Percentiles rank a stretch among this genome's conserved stretches.
Conservation (phyloP, 371 early-diverging fungal species). For the Mucor ambiguus region DNA sequence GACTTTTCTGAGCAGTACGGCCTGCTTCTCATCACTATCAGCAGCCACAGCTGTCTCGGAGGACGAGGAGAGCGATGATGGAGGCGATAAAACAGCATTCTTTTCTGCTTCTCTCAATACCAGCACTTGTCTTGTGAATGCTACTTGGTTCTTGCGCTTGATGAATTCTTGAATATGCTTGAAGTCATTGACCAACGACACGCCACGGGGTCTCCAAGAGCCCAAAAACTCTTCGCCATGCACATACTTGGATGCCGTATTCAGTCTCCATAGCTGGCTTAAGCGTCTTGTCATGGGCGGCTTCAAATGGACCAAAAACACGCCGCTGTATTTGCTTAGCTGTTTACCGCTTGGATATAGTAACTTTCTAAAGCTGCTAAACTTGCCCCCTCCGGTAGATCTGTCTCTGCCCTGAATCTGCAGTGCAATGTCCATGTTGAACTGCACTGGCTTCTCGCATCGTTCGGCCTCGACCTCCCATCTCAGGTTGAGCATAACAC, state of each 20-base stretch:
- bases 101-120: conserved; percentile 15
- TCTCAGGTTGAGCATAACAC: conserved; percentile 58
- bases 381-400: conserved; percentile 35
- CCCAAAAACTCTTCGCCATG: conserved; percentile 85
- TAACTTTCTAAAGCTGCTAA: conserved; percentile 39
- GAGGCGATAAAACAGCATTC: background rate
- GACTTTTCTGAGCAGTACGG: conserved; percentile 39
- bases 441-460: conserved; percentile 58
- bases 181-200: conserved; percentile 70
- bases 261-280: conserved; percentile 73
- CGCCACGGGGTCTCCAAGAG: conserved; percentile 77
- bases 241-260: conserved; percentile 77
- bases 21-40: conserved; percentile 16
- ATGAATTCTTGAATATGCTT: conserved; percentile 44
- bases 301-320: conserved; percentile 58
- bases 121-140: conserved; percentile 45
- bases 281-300: conserved; percentile 62
- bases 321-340: conserved; percentile 53
- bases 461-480: conserved; percentile 66
- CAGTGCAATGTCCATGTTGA: conserved; percentile 67
- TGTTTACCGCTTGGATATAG: conserved; percentile 32
- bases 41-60: conserved; percentile 20
- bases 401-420: conserved; percentile 67
- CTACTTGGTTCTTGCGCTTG: conserved; percentile 46
- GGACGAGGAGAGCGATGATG: conserved; percentile 24